Evolutionary conservation across 2,329 filamentous ascomycete genomes (phyloP).

Genomic region (Fusarium albosuccineum): DNA sequence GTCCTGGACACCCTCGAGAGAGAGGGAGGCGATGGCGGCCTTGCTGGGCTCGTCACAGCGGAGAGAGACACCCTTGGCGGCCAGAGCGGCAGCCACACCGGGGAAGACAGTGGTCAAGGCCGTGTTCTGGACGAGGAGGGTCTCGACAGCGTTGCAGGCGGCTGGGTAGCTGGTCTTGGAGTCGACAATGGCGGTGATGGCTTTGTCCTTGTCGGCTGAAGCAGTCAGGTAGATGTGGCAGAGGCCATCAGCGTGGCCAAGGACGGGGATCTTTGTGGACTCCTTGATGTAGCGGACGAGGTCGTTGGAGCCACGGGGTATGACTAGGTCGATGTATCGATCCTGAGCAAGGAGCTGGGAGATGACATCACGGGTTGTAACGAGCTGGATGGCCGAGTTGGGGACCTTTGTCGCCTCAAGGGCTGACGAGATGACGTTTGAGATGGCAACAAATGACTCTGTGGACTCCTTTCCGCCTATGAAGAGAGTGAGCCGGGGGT

Average conservation of each 20-base stretch:
- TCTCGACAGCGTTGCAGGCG: constrained; percentile 95
- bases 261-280: constrained; percentile 92
- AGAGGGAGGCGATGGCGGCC: constrained; percentile 66
- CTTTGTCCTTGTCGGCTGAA: constrained; percentile 79
- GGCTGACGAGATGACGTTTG: constrained; percentile 83
- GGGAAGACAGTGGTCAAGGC: constrained; percentile 78
- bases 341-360: constrained; percentile 89
- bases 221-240: constrained; percentile 88
- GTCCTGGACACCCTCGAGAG: constrained; percentile 68
- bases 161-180: constrained; percentile 96
- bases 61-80: constrained; percentile 82
- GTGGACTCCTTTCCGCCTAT: constrained; percentile 94
- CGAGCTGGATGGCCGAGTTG: constrained; percentile 89
- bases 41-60: constrained; percentile 82
- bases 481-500: background rate
- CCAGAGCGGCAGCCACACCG: constrained; percentile 77
- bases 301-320: constrained; percentile 91
- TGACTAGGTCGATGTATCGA: constrained; percentile 91
- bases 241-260: constrained; percentile 95
- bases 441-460: constrained; percentile 94
- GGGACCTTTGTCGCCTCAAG: constrained; percentile 81
- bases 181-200: constrained; percentile 84
- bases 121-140: constrained; percentile 83
- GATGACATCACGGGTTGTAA: constrained; percentile 92
- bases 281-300: constrained; percentile 91